Base-by-base conservation (phyloP, 2,329 filamentous ascomycete genomes). In the Podosphaera fusca region DNA sequence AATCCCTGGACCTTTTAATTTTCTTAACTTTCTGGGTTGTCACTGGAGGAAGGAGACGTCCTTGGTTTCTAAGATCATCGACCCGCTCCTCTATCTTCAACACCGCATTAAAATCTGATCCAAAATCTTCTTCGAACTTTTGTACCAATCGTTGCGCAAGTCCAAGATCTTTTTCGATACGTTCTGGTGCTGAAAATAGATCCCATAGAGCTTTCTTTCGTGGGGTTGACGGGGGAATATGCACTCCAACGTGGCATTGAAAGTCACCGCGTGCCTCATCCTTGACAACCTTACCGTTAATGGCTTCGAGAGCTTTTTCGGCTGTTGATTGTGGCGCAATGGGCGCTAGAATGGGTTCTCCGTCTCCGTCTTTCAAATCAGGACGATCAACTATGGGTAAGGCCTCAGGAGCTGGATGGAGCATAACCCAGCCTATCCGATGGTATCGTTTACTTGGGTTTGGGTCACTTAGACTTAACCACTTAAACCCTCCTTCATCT, bases 361-460 rank as follows among this genome's bases (percentile, higher is more conserved):
- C 75, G 56, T 78, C 77, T 61, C 82, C 78, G 57, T 78, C 77
- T 61, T 84, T 81, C 10, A 78, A 77, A 62, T 92, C 85, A n/a
- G 78, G 75, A 60, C 82, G 77, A 63, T 94, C 86, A 59, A 82
- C 73, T 10, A 81, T 75, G 52, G 77, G 73, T 4, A 76, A 71
- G 30, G 77, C 74, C 57, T 94, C 86, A 0, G 84, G 75, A 12
- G 80, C 80, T 14, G 87, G 84, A 65, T 96, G 85, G 8, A 98
- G 76, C 77, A 96, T 92, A 59, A 98, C 94, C 90, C 94, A 98
- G 30, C 92, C 92, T 69, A 98, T 96, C 30, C 92, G 84, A 67
- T 98, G 92, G 66, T 89, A 98, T 61, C 94, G 85, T 72, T 98
- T 98, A 65, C 87, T 84, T 1, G 92, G 92, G 66, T 98, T 98